Evolutionary conservation across 805 yeast genomes (phyloP), one percentile per base, ranked within the genome.

Genomic region (Wickerhamiella kurtzmanii): DNA sequence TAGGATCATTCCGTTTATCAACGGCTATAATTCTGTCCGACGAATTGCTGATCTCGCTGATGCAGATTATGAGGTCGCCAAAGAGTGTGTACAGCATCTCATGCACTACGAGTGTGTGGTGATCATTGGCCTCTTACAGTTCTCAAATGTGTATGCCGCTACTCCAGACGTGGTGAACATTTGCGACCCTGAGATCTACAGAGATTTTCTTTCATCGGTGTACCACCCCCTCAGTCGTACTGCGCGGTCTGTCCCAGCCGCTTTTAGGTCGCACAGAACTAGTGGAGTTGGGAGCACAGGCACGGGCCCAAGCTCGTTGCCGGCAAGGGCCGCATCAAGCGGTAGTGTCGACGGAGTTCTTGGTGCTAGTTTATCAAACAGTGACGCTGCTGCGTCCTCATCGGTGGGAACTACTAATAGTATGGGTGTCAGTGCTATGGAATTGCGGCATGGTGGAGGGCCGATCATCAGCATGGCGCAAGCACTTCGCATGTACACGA

Each of bases 71-170:
- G 68, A 72, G 17, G 68, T 89, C 44, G 85, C 95, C 2, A 76
- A 79, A 46, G 87, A 83, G 58, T 88, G 96, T 60, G 79, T 94
- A 35, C 94, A 84, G 62, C 96, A 92, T 64, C 68, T 92, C 46
- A 74, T 88, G 67, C 94, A 89, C 62, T 92, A 89, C 65, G 80
- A 80, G 53, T 84, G 96, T 55, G 78, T 92, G 25, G 75, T 81
- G 13, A 72, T 88, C 8, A 70, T 84, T 13, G 97, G 89, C 60
- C 76, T 92, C 15, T 89, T 92, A 62, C 96, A 88, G 60, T 92
- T 88, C 60, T 68, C 79, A 42, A 89, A 86, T 63, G 76, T 80
- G 20, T 92, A 92, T 65, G 92, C 96, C 0, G 85, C 95, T 19
- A 85, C 97, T 0, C 79, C 92, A 35, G 73, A 75, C 40, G 75